A percentile compares a stretch with the other conserved stretches of the same genome.
Evolutionary conservation across 768 basidiomycete genomes (phyloP).

Genomic region (Dentipellis sp.): DNA sequence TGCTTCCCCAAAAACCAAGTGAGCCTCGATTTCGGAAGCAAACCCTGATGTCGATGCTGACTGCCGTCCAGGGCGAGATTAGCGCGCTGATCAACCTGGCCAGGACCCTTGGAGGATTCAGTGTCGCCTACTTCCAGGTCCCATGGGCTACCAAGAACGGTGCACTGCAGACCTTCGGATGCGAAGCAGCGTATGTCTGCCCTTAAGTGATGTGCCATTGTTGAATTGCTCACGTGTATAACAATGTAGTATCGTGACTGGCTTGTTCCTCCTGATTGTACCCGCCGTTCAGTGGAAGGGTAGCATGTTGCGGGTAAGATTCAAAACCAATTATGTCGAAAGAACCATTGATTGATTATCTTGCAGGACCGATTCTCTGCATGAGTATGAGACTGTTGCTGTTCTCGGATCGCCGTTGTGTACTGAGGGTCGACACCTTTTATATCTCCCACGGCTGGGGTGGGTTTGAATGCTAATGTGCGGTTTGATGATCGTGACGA

Average conservation of each 20-base stretch:
- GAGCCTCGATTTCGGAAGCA: neutral
- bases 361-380: constrained; percentile 7
- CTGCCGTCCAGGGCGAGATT: constrained; percentile 41
- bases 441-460: no score
- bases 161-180: constrained; percentile 51
- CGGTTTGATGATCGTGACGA: no score
- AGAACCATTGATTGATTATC: neutral
- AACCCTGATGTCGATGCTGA: neutral
- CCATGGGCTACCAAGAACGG: constrained; percentile 55
- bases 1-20: constrained; percentile 38
- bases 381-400: neutral
- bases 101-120: constrained; percentile 49
- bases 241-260: constrained; percentile 35
- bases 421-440: no score
- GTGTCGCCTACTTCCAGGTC: constrained; percentile 58
- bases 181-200: constrained; percentile 46
- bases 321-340: neutral
- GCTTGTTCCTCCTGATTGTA: constrained; percentile 40
- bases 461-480: no score
- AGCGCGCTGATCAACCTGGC: constrained; percentile 51
- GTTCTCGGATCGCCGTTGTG: no score
- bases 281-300: constrained; percentile 45
- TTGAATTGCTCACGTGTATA: no score
- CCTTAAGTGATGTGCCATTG: neutral
- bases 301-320: constrained; percentile 29